phyloP scores from a whole-genome alignment of 352 stramenopile genomes.

The Pythium dissimile region DNA sequence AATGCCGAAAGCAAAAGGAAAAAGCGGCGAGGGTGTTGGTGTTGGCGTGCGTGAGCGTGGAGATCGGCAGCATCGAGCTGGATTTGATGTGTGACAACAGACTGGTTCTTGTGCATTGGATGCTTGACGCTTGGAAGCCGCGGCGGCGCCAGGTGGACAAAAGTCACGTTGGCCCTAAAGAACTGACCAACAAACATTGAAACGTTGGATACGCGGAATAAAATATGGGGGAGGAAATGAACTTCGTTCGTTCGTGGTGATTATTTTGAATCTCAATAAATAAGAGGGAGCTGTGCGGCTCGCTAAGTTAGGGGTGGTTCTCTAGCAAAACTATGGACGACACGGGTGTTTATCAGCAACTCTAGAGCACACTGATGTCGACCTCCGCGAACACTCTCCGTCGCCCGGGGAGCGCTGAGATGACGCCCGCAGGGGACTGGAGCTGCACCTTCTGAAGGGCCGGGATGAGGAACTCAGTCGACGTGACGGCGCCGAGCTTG shows the following conservation, averaged over 20 bases:
- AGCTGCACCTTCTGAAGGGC: slow-evolving; percentile 38
- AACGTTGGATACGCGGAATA: no score
- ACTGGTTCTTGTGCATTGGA: neutral
- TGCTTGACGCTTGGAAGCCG: neutral
- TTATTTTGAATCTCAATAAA: neutral
- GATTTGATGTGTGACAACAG: no score
- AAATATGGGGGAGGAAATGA: neutral
- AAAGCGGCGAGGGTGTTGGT: no score
- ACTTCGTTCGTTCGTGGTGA: neutral
- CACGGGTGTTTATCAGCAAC: neutral
- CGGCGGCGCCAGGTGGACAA: neutral
- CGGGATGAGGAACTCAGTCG: slow-evolving; percentile 19
- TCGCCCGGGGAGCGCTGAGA: slow-evolving; percentile 39
- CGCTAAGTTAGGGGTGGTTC: slow-evolving; percentile 16
- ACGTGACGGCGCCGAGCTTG: slow-evolving; percentile 50
- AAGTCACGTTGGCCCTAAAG: no score
- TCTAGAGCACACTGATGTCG: slow-evolving; percentile 38
- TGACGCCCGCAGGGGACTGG: slow-evolving; percentile 15
- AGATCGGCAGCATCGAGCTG: no score
- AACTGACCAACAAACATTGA: no score
- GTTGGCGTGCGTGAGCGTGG: no score
- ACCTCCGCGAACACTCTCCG: slow-evolving; percentile 77
- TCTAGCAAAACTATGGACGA: slow-evolving; percentile 5
- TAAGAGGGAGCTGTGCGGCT: neutral
- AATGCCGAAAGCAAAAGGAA: no score